Evolutionary conservation across 257 asterid species (phyloP).

Genomic region (Datura wrightii): DNA sequence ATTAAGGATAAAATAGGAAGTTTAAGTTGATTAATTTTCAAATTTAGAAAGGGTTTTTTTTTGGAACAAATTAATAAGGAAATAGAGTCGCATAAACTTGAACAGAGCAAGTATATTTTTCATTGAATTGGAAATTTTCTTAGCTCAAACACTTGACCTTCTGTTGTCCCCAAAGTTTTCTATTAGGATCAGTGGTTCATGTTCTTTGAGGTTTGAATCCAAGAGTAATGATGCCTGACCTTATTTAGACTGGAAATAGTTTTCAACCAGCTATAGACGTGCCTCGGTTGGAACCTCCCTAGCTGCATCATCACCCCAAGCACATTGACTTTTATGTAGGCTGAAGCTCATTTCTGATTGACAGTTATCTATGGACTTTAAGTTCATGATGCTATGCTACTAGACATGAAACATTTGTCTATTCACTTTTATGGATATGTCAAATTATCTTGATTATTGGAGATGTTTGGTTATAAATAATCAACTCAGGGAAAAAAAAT

Average conservation of each 20-base stretch:
- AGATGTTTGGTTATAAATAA: conserved; percentile 13
- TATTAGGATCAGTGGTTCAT: not conserved
- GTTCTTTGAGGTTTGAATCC: not conserved
- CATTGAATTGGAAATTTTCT: not conserved
- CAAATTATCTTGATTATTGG: conserved; percentile 7
- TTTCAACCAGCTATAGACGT: not conserved
- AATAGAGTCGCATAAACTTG: not conserved
- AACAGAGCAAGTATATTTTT: not conserved
- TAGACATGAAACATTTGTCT: conserved; percentile 9
- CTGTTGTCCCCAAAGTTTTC: not conserved
- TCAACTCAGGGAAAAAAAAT: not conserved
- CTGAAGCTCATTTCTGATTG: not conserved
- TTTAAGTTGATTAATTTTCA: no score
- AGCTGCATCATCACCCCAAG: not conserved
- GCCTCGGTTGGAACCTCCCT: not conserved
- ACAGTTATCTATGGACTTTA: not conserved
- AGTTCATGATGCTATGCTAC: conserved; percentile 8
- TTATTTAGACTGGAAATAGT: conserved; percentile 11
- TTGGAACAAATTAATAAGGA: not conserved
- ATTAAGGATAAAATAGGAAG: not conserved
- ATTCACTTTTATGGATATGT: conserved; percentile 11
- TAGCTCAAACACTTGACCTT: not conserved
- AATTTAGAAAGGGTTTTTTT: no score
- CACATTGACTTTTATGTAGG: not conserved
- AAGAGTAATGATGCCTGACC: not conserved